Evolutionary conservation across 768 basidiomycete species (phyloP), one percentile per base, ranked within the genome.

Genomic region (Tubosaeta sp.): DNA sequence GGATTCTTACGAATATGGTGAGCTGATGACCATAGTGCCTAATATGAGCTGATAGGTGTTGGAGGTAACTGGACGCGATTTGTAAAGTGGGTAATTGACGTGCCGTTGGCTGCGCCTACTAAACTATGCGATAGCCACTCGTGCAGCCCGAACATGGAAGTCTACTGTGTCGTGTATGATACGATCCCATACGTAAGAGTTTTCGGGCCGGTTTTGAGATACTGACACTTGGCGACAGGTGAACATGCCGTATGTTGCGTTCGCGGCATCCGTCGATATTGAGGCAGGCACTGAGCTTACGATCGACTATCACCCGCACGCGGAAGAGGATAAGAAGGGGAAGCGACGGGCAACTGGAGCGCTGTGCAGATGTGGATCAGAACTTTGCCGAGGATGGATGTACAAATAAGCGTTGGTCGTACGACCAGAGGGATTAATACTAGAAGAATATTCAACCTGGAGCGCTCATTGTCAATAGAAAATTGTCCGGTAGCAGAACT

Each of bases 61-160:
- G 22, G 54, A 86, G 86, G 86, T 7, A 88, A 87, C 57, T 88
- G 86, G 86, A 83, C 84, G 8, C 76, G 85, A 4, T 88, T 87
- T 54, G 71, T 87, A 29, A 88, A 87, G 86, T 85, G 56, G 52
- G 82, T 34, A 13, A 30, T 35, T 24, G 14, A n/a, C 19, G 25
- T 29, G 27, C 13, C 4, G 11, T 30, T 3, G 9, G 21, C 6
- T 49, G 11, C 40, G 40, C 40, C 21, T 53, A 32, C 59, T 56
- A 41, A 57, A 6, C 16, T 19, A n/a, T 18, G 11, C 22, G 51
- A n/a, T 57, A 87, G 86, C 57, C 86, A 88, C 59, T 86, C 84
- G 0, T 87, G 86, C 55, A 62, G 70, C 13, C 84, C 86, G 6
- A 86, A 85, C 54, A 62, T 83, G 51, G 56, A 59, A 0, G 75